Percentiles rank a stretch among this genome's conserved stretches.
These are phyloP conservation scores for Microascus cirrosus DNA, from an alignment of 2,329 filamentous ascomycete species.

Conservation along the genomic window DNA sequence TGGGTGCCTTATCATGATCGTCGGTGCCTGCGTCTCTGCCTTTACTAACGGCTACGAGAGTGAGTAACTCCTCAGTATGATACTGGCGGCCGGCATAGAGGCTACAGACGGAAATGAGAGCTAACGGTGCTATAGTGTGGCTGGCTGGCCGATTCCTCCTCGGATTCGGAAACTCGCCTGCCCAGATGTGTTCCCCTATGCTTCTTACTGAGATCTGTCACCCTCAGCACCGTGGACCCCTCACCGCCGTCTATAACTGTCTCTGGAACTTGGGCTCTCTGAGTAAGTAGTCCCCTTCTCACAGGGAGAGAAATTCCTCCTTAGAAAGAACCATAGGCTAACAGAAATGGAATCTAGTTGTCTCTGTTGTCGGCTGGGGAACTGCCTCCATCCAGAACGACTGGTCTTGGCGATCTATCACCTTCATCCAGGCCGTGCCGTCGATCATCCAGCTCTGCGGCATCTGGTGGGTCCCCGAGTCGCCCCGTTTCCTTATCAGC, in stretches of 20 bases:
- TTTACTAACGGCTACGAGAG: slow-evolving; percentile 31
- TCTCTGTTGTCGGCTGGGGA: slow-evolving; percentile 53
- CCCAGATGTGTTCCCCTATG: slow-evolving; percentile 52
- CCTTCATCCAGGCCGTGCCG: slow-evolving; percentile 49
- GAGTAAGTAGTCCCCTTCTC: neutral
- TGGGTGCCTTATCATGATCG: slow-evolving; percentile 34
- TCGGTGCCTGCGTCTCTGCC: slow-evolving; percentile 28
- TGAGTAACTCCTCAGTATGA: slow-evolving; percentile 14
- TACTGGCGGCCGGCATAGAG: neutral
- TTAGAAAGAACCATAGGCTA: neutral
- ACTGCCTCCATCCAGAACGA: slow-evolving; percentile 44
- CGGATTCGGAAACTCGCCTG: slow-evolving; percentile 56
- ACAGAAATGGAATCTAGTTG: slow-evolving; percentile 19
- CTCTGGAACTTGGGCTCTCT: slow-evolving; percentile 51
- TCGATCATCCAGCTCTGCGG: slow-evolving; percentile 47
- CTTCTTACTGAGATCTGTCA: slow-evolving; percentile 57
- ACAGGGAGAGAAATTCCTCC: neutral
- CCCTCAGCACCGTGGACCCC: slow-evolving; percentile 53
- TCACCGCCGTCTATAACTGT: slow-evolving; percentile 58
- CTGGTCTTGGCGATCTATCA: slow-evolving; percentile 59
- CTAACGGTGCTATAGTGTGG: slow-evolving; percentile 14
- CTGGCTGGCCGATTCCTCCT: slow-evolving; percentile 25
- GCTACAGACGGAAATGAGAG: slow-evolving; percentile 8
- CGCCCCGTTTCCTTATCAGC: slow-evolving; percentile 52
- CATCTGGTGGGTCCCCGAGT: slow-evolving; percentile 59